These are phyloP conservation scores for Mycena sp. DNA, from an alignment of 1,284 basidiomycete genomes.

Conservation along the genomic window DNA sequence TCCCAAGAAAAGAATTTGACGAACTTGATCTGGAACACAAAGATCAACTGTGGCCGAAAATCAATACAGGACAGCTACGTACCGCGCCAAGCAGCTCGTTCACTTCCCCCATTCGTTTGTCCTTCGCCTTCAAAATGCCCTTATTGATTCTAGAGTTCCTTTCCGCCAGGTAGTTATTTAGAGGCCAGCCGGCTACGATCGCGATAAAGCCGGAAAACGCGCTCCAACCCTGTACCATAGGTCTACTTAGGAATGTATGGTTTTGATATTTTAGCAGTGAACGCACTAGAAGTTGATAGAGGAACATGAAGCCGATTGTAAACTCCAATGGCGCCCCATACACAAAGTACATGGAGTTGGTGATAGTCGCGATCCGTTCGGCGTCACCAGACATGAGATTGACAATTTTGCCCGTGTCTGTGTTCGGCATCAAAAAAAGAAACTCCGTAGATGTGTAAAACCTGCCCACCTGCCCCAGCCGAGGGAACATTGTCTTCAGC, in stretches of 20 bases:
- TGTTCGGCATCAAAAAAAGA: background rate
- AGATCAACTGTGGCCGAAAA: background rate
- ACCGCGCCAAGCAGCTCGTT: slow-evolving; percentile 83
- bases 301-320: slow-evolving; percentile 75
- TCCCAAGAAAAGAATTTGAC: slow-evolving; percentile 92
- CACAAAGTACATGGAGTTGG: background rate
- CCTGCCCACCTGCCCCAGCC: slow-evolving; percentile 54
- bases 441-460: background rate
- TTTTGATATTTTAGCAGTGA: too few relatives aligned
- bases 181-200: slow-evolving; percentile 77
- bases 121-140: slow-evolving; percentile 76
- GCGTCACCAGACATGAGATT: slow-evolving; percentile 82
- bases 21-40: slow-evolving; percentile 72
- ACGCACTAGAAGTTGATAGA: slow-evolving; percentile 66
- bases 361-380: slow-evolving; percentile 54
- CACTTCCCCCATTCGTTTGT: slow-evolving; percentile 86
- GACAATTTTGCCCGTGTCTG: slow-evolving; percentile 81
- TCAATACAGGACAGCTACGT: background rate
- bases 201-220: slow-evolving; percentile 87
- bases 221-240: slow-evolving; percentile 7
- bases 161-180: slow-evolving; percentile 73
- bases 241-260: background rate
- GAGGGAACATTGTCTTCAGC: slow-evolving; percentile 55
- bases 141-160: slow-evolving; percentile 78
- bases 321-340: slow-evolving; percentile 79